A percentile compares a stretch with the other conserved stretches of the same genome.
Conservation (phyloP, 495 filamentous ascomycete genomes). For the Neurospora sp. region DNA sequence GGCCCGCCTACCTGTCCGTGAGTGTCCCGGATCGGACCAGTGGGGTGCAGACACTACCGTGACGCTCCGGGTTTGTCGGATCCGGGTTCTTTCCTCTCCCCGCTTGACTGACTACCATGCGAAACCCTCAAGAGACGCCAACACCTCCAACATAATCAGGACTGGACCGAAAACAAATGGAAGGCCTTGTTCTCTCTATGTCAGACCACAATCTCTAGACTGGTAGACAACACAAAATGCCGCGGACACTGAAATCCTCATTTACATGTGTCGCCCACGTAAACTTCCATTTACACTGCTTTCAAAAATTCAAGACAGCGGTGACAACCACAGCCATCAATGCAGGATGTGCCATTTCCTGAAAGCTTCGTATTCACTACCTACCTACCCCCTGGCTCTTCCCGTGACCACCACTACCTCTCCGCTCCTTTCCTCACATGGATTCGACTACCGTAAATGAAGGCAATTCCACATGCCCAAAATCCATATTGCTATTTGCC, state of each 20-base stretch:
- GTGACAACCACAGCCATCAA: too few relatives aligned
- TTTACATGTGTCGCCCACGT: too few relatives aligned
- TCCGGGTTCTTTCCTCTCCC: not conserved
- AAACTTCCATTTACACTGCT: too few relatives aligned
- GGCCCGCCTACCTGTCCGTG: not conserved
- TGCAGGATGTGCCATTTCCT: too few relatives aligned
- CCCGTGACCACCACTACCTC: not conserved
- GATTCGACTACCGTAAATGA: not conserved
- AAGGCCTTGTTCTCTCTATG: not conserved
- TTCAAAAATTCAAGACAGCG: too few relatives aligned
- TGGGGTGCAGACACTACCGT: not conserved
- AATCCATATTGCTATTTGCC: not conserved
- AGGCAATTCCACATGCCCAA: not conserved
- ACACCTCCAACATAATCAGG: not conserved
- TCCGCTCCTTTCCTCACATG: not conserved
- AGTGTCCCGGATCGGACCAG: not conserved
- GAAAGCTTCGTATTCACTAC: too few relatives aligned
- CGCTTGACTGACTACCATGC: not conserved
- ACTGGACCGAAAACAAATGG: not conserved
- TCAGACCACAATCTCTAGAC: too few relatives aligned
- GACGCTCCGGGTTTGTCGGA: not conserved
- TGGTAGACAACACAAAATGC: not conserved
- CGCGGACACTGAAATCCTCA: not conserved
- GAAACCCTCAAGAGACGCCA: not conserved
- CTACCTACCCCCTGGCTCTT: too few relatives aligned